Evolutionary conservation across 1,284 basidiomycete genomes (phyloP), one percentile per base, ranked within the genome.

Genomic region (Heterobasidion occidentale): DNA sequence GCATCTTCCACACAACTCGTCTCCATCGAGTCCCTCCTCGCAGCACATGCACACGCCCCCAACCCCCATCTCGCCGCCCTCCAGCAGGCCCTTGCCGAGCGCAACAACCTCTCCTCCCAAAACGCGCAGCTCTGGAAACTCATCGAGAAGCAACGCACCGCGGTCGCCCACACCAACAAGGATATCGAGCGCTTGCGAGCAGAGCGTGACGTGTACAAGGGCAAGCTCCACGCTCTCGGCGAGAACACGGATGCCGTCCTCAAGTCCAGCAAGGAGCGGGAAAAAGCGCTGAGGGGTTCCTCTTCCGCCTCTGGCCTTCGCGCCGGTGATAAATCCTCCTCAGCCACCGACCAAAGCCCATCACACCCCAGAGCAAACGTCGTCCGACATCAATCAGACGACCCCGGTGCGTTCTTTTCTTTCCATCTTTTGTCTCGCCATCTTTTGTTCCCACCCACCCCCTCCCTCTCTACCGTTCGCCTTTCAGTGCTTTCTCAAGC

Each of bases 71-170:
- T 79, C 7, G 81, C 82, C 48, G 90, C 92, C 5, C 77, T 94
- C 36, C 88, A 91, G 34, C 77, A 83, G 57, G 79, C 84, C 4
- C 75, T 94, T 33, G 76, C 77, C 14, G 92, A 95, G 65, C 81
- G 92, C 61, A 94, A 94, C 67, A 70, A 74, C 42, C 78, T 94
- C 54, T 84, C 86, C 42, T 71, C 81, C 9, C 92, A 95, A 73
- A 95, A 95, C 69, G 75, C 85, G 7, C 91, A 94, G 71, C 80
- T 94, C 35, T 94, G 92, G 92, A 94, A 93, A 70, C 78, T 94
- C 59, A 87, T 95, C 68, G 92, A 94, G 77, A 93, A 92, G 69
- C 90, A 93, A 64, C 78, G 86, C 54, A 70, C 79, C 42, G 85
- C 80, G 7, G 88, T 90, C 65, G 82, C 78, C 59, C 81, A 88